phyloP scores from a whole-genome alignment of 139 green algal species.

The Chlorella sp. region DNA sequence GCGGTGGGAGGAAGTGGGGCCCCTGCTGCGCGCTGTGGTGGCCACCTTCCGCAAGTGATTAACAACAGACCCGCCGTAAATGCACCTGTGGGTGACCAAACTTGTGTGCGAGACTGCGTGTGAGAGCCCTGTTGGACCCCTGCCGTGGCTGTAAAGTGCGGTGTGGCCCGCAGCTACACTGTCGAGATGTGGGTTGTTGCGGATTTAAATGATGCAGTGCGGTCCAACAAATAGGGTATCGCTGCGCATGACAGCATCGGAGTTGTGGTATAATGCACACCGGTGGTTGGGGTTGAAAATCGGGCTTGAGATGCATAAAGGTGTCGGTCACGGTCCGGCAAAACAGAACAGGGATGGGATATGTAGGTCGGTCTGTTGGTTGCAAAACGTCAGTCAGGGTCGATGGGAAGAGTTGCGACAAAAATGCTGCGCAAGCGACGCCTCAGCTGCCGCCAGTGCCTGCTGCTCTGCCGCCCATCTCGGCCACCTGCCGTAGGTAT shows the following conservation, averaged over 20 bases:
- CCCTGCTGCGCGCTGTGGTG: slow-evolving; percentile 6
- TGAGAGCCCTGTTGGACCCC: too few species aligned
- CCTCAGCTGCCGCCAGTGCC: neutral
- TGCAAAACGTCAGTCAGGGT: neutral
- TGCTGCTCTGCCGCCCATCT: neutral
- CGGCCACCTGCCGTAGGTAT: slow-evolving; percentile 40
- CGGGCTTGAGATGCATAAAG: neutral
- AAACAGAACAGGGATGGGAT: too few species aligned
- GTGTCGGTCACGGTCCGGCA: neutral
- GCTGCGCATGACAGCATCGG: too few species aligned
- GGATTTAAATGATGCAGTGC: neutral
- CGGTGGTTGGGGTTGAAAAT: neutral
- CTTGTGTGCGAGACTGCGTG: too few species aligned
- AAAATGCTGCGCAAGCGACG: neutral
- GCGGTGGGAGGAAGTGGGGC: slow-evolving; percentile 28
- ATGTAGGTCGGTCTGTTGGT: neutral
- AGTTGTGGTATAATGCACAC: too few species aligned
- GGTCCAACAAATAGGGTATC: neutral
- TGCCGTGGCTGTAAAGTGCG: too few species aligned
- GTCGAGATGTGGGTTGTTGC: too few species aligned
- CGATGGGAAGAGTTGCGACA: neutral
- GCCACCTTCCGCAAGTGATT: slow-evolving; percentile 15
- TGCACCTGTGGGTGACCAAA: too few species aligned
- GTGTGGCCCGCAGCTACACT: too few species aligned
- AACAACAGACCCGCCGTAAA: too few species aligned